Percentiles rank a stretch among this genome's conserved stretches.
These are phyloP conservation scores for Citrus australasica DNA, from an alignment of 345 rosid species.

Conservation along the genomic window DNA sequence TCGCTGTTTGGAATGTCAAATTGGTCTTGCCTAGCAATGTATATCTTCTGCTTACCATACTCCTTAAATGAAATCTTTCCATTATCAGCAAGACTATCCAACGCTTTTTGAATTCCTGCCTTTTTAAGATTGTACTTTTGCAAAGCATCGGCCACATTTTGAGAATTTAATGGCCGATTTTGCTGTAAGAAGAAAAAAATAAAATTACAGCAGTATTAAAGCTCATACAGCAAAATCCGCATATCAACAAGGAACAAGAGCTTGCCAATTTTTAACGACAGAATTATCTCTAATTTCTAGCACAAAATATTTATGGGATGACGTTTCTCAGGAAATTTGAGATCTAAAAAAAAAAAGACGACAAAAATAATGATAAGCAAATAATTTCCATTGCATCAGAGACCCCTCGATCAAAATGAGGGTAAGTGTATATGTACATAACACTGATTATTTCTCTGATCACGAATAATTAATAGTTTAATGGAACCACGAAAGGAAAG, in stretches of 20 bases:
- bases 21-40: conserved; percentile 90
- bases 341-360: background rate
- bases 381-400: background rate
- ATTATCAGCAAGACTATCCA: conserved; percentile 72
- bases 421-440: background rate
- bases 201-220: background rate
- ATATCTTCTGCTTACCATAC: conserved; percentile 94
- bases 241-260: no score
- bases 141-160: conserved; percentile 80
- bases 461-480: background rate
- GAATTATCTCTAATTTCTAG: no score
- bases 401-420: background rate
- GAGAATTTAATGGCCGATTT: conserved; percentile 86
- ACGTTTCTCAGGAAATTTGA: background rate
- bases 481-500: background rate
- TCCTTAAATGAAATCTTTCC: conserved; percentile 83
- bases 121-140: conserved; percentile 94
- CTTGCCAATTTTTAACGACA: no score
- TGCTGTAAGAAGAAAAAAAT: conserved; percentile 35
- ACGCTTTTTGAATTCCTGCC: conserved; percentile 77
- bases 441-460: background rate
- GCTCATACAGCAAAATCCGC: background rate
- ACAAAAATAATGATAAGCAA: background rate
- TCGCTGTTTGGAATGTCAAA: conserved; percentile 76
- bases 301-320: background rate